Percentiles rank a stretch among this genome's conserved stretches.
These are phyloP conservation scores for Chaetothyriales sp. DNA, from an alignment of 2,329 filamentous ascomycete genomes.

Conservation along the genomic window DNA sequence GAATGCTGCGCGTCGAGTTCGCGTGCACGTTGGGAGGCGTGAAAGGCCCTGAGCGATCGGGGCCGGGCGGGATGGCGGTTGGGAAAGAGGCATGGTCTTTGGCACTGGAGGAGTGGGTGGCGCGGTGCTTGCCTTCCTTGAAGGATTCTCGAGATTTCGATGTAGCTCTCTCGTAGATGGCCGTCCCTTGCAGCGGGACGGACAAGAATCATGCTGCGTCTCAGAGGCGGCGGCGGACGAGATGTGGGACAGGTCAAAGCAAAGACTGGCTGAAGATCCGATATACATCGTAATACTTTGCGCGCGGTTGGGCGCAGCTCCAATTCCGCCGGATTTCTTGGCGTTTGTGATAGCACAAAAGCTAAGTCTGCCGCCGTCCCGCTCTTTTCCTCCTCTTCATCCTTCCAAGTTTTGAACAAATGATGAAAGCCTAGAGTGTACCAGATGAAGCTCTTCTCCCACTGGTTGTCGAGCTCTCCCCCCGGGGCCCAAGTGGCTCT, in stretches of 20 bases:
- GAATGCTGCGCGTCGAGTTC: not conserved
- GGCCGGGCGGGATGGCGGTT: not conserved
- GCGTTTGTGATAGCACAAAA: slow-evolving; percentile 2
- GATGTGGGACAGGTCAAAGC: not conserved
- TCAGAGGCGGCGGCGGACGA: not conserved
- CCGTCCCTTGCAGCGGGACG: slow-evolving; percentile 8
- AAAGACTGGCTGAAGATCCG: too few species aligned
- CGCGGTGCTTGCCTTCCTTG: slow-evolving; percentile 1
- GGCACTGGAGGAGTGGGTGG: not conserved
- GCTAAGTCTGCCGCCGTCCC: slow-evolving; percentile 19
- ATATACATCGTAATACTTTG: too few species aligned
- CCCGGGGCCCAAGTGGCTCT: slow-evolving; percentile 78
- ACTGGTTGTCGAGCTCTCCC: slow-evolving; percentile 67
- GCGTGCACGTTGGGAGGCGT: not conserved
- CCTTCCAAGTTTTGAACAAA: slow-evolving; percentile 98
- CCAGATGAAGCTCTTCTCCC: slow-evolving; percentile 66
- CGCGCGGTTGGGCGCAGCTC: slow-evolving; percentile 3
- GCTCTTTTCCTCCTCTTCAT: slow-evolving; percentile 51
- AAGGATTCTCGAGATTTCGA: slow-evolving; percentile 27
- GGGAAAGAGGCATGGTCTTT: not conserved
- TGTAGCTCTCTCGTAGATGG: slow-evolving; percentile 23
- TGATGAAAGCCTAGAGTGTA: slow-evolving; percentile 98
- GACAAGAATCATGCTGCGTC: slow-evolving; percentile 3
- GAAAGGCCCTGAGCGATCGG: not conserved
- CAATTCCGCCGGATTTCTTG: slow-evolving; percentile 1